phyloP scores from a whole-genome alignment of 129 eudicot genomes.

The Heracleum sosnowskyi region DNA sequence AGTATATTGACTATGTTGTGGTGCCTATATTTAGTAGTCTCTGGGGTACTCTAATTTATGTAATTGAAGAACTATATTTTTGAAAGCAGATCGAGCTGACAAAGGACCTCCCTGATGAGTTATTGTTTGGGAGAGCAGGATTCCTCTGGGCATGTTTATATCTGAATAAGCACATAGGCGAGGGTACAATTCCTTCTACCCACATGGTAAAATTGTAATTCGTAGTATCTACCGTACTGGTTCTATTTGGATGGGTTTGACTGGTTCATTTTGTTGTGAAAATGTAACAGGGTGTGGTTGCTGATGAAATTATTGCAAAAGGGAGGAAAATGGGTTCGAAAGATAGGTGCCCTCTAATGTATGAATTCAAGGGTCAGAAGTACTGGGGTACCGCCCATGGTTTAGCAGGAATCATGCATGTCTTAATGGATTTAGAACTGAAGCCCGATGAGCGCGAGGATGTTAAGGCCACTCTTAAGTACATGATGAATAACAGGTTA shows the following conservation, averaged over 20 bases:
- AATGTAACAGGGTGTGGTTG: constrained; percentile 34
- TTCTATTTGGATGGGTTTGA: background rate
- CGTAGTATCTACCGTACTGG: background rate
- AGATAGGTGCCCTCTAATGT: constrained; percentile 59
- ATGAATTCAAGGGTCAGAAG: constrained; percentile 50
- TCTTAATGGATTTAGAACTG: constrained; percentile 57
- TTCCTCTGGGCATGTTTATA: constrained; percentile 57
- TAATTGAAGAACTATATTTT: constrained; percentile 1
- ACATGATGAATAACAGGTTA: constrained; percentile 57
- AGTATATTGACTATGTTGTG: background rate
- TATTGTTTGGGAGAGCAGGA: constrained; percentile 64
- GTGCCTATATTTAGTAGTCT: background rate
- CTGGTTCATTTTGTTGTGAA: background rate
- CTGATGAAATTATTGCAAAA: constrained; percentile 38
- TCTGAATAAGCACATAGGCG: constrained; percentile 54
- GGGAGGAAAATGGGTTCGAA: constrained; percentile 50
- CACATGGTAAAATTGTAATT: constrained; percentile 31
- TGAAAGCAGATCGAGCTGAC: constrained; percentile 41
- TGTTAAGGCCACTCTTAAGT: constrained; percentile 54
- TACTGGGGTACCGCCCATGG: constrained; percentile 92
- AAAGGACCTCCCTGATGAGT: constrained; percentile 47
- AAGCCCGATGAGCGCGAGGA: constrained; percentile 41
- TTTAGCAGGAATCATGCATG: constrained; percentile 63
- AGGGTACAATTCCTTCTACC: constrained; percentile 37
- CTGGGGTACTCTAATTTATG: background rate